These are phyloP conservation scores for Rhodotorula sp. DNA, from an alignment of 1,284 basidiomycete species.

Conservation along the genomic window DNA sequence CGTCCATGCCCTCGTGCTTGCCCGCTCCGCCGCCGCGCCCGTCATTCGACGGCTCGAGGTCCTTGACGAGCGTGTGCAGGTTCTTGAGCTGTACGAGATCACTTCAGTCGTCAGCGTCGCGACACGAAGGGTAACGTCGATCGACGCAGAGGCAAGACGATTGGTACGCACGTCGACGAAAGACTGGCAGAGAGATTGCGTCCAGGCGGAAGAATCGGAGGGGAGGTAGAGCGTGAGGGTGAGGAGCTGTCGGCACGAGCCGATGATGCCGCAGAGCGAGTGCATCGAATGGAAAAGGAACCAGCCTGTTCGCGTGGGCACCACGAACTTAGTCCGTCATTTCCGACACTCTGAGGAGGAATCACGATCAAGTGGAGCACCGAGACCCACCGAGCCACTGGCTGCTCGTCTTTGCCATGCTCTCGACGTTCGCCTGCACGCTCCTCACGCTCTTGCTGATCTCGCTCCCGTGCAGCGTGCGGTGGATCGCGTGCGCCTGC, in stretches of 20 bases:
- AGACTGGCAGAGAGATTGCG: slow-evolving; percentile 27
- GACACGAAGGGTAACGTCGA: no score
- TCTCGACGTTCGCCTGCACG: slow-evolving; percentile 33
- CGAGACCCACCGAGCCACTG: slow-evolving; percentile 35
- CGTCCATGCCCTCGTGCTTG: slow-evolving; percentile 37
- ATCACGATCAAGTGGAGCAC: background rate
- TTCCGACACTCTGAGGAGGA: no score
- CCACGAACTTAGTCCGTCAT: no score
- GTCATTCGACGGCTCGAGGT: slow-evolving; percentile 22
- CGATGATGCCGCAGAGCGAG: slow-evolving; percentile 41
- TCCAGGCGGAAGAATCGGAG: slow-evolving; percentile 33
- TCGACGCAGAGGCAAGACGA: background rate
- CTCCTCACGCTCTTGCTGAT: slow-evolving; percentile 16
- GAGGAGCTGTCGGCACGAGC: slow-evolving; percentile 33
- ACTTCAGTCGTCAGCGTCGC: background rate
- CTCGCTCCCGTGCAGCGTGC: slow-evolving; percentile 35
- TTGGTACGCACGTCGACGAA: slow-evolving; percentile 25
- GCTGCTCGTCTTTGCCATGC: slow-evolving; percentile 32
- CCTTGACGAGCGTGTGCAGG: slow-evolving; percentile 35
- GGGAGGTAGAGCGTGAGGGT: slow-evolving; percentile 35
- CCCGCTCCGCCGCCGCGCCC: slow-evolving; percentile 19
- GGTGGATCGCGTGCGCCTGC: slow-evolving; percentile 38
- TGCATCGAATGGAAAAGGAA: slow-evolving; percentile 44
- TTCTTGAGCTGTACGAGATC: slow-evolving; percentile 19
- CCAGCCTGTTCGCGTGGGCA: slow-evolving; percentile 21